A percentile compares a stretch with the other conserved stretches of the same genome.
Evolutionary conservation across 495 filamentous ascomycete genomes (phyloP).

Genomic region (Entonaema liquescens): DNA sequence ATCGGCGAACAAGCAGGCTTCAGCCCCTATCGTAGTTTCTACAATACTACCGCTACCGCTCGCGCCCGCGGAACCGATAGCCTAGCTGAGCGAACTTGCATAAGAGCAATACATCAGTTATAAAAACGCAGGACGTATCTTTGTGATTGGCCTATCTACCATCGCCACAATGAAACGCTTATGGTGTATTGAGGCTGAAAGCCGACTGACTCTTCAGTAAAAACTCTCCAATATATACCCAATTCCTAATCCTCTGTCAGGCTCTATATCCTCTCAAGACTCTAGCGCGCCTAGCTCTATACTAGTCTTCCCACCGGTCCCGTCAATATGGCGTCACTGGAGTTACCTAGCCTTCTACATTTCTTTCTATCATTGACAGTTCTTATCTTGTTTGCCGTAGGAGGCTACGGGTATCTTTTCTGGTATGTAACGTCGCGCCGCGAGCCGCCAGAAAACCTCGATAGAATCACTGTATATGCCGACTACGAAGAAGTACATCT

Average conservation of each 20-base stretch:
- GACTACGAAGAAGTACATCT: constrained; percentile 6
- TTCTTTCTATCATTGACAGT: background rate
- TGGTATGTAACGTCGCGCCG: background rate
- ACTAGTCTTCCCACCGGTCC: background rate
- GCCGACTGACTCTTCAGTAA: background rate
- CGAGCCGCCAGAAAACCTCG: background rate
- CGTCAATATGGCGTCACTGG: background rate
- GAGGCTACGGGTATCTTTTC: background rate
- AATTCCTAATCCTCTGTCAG: background rate
- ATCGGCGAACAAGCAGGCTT: constrained; percentile 33
- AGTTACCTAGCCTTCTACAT: background rate
- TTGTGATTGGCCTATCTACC: background rate
- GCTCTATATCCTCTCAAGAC: background rate
- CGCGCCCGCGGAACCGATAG: constrained; percentile 16
- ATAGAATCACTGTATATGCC: background rate
- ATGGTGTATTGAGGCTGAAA: background rate
- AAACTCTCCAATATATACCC: background rate
- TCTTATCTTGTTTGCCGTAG: background rate
- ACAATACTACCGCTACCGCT: constrained; percentile 31
- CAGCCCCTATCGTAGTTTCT: constrained; percentile 29
- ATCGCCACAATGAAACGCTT: background rate
- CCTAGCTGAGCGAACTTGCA: background rate
- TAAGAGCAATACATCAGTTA: background rate
- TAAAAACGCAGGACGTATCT: background rate
- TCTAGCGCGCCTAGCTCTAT: background rate